These are phyloP conservation scores for Globisporangium solare DNA, from an alignment of 352 stramenopile genomes.

Conservation along the genomic window DNA sequence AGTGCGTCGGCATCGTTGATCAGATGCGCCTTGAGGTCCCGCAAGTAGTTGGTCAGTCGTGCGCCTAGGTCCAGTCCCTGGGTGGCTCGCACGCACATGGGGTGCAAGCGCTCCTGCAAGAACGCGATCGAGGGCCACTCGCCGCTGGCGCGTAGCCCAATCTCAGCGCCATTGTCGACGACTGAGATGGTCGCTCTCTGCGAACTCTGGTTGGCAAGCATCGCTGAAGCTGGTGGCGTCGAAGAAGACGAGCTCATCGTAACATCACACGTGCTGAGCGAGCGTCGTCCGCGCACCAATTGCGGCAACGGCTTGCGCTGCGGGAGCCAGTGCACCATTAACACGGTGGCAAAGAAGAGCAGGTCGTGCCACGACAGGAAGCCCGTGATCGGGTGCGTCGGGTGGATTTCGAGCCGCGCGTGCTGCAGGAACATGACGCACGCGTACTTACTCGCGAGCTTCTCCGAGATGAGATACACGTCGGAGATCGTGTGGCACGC, in stretches of 20 bases:
- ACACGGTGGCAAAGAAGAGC: conserved; percentile 58
- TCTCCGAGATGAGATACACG: conserved; percentile 62
- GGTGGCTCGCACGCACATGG: conserved; percentile 48
- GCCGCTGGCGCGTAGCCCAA: conserved; percentile 24
- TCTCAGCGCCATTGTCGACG: conserved; percentile 49
- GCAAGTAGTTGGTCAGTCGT: conserved; percentile 56
- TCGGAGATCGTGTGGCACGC: conserved; percentile 41
- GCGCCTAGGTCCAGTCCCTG: conserved; percentile 61
- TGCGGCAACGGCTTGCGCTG: conserved; percentile 39
- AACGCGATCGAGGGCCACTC: conserved; percentile 51
- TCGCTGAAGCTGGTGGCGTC: too few relatives aligned
- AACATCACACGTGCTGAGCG: not conserved
- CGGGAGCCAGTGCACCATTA: conserved; percentile 78
- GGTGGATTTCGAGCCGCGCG: conserved; percentile 71
- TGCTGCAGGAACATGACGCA: conserved; percentile 81
- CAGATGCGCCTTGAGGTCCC: conserved; percentile 70
- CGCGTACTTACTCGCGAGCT: conserved; percentile 69
- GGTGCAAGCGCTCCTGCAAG: conserved; percentile 48
- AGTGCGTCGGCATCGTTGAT: conserved; percentile 74
- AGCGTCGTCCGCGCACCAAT: conserved; percentile 16
- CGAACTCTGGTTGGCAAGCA: not conserved
- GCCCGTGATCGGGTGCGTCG: conserved; percentile 39
- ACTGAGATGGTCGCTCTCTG: conserved; percentile 3
- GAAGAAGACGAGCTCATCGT: too few relatives aligned
- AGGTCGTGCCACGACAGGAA: conserved; percentile 69